Conservation (phyloP, 2,329 filamentous ascomycete genomes). For the Fusarium sp. region DNA sequence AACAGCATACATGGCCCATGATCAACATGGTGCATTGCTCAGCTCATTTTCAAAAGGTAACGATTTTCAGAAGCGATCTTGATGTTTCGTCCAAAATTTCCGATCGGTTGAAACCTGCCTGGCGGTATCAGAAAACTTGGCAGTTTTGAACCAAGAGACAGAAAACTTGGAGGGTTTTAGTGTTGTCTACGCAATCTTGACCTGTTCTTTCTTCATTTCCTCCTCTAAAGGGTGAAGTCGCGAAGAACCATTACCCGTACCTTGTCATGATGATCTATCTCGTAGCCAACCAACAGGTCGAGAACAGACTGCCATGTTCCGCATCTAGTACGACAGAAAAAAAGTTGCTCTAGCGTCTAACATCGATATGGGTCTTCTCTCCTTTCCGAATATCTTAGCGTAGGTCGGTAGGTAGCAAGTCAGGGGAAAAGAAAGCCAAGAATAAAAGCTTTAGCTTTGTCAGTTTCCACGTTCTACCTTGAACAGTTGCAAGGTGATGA, state of each 20-base stretch:
- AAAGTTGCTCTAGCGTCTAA: slow-evolving; percentile 15
- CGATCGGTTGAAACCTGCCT: slow-evolving; percentile 4
- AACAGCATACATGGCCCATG: slow-evolving; percentile 18
- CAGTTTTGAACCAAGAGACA: neutral
- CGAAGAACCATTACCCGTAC: neutral
- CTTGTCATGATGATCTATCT: neutral
- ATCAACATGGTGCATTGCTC: slow-evolving; percentile 26
- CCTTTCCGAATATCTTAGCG: slow-evolving; percentile 8
- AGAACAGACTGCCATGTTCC: slow-evolving; percentile 22
- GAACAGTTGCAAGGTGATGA: neutral
- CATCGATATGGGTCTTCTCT: slow-evolving; percentile 9
- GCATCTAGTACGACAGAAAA: slow-evolving; percentile 23
- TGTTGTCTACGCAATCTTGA: neutral
- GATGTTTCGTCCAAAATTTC: slow-evolving; percentile 28
- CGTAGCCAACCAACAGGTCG: slow-evolving; percentile 18
- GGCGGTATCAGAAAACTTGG: slow-evolving; percentile 2
- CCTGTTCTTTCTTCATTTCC: neutral
- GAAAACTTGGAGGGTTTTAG: neutral
- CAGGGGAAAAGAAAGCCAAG: neutral
- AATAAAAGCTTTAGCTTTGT: neutral
- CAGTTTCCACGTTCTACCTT: neutral
- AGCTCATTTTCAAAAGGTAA: slow-evolving; percentile 16
- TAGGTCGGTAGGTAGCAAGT: too few relatives aligned
- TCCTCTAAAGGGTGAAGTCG: neutral
- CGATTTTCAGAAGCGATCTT: slow-evolving; percentile 7